These are phyloP conservation scores for Penicillium sp. DNA, from an alignment of 2,329 filamentous ascomycete genomes.

Conservation along the genomic window DNA sequence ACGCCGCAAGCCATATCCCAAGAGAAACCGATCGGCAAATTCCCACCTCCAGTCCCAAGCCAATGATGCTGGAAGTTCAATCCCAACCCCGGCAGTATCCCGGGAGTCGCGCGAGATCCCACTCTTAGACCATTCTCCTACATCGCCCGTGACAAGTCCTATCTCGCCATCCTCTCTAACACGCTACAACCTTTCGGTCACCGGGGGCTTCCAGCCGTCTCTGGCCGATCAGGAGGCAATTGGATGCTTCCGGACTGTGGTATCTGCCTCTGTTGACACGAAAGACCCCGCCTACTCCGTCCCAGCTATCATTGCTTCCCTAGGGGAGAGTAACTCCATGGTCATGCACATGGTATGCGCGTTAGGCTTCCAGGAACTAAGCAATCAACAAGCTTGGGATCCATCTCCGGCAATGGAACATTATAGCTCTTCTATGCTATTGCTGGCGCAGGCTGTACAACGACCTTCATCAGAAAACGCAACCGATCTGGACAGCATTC, in stretches of 20 bases:
- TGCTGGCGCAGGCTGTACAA: slow-evolving; percentile 24
- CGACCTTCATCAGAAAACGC: too few relatives aligned
- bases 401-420: slow-evolving; percentile 6
- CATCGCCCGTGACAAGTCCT: not conserved
- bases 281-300: not conserved
- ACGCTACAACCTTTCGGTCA: too few relatives aligned
- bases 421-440: slow-evolving; percentile 26
- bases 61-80: too few relatives aligned
- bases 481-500: slow-evolving; percentile 22
- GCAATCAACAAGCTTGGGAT: not conserved
- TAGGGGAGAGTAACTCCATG: not conserved
- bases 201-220: too few relatives aligned
- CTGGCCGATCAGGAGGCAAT: not conserved
- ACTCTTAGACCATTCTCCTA: not conserved
- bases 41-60: too few relatives aligned
- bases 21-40: not conserved
- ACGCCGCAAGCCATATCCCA: slow-evolving; percentile 10
- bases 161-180: too few relatives aligned
- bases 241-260: not conserved
- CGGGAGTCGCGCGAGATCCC: not conserved
- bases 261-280: not conserved
- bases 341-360: not conserved
- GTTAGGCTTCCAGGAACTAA: not conserved
- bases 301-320: not conserved
- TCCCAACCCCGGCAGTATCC: not conserved